phyloP scores from a whole-genome alignment of 139 green algal species.

The Limnomonas spitsbergensis region DNA sequence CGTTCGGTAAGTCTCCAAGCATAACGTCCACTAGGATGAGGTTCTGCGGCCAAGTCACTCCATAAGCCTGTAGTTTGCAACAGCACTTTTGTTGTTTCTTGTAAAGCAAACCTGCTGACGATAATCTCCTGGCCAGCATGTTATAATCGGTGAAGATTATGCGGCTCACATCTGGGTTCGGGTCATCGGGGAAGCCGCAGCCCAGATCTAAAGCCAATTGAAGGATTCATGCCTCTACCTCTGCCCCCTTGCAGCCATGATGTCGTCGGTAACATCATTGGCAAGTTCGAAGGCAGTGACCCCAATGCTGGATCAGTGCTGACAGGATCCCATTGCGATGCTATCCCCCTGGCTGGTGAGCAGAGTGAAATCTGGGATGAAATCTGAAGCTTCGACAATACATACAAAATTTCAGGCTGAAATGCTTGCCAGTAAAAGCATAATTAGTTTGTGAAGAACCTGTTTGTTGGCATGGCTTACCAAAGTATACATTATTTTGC shows the following conservation, averaged over 20 bases:
- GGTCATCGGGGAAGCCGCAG: constrained; percentile 65
- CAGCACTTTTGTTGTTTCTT: not conserved
- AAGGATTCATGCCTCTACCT: not conserved
- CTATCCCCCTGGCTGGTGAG: constrained; percentile 83
- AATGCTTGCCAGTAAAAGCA: not conserved
- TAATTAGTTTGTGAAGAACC: not conserved
- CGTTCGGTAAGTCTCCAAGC: constrained; percentile 31
- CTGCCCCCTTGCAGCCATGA: constrained; percentile 78
- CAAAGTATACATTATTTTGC: not conserved
- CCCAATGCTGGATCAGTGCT: constrained; percentile 47
- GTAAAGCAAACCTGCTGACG: not conserved
- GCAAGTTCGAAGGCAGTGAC: constrained; percentile 64
- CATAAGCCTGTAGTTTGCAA: not conserved
- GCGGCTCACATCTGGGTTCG: constrained; percentile 80
- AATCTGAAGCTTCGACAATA: not conserved
- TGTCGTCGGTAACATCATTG: constrained; percentile 90
- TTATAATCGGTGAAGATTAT: constrained; percentile 88
- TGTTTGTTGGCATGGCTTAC: not conserved
- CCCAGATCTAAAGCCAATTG: not conserved
- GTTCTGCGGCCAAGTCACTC: not conserved
- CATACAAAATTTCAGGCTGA: not conserved
- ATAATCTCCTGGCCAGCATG: constrained; percentile 53
- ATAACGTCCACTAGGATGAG: no score
- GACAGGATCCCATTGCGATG: constrained; percentile 89
- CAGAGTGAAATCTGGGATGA: not conserved